Evolutionary conservation across 192 early-diverging fungal species (phyloP), one percentile per base, ranked within the genome.

Genomic region (Entomortierella parvispora): DNA sequence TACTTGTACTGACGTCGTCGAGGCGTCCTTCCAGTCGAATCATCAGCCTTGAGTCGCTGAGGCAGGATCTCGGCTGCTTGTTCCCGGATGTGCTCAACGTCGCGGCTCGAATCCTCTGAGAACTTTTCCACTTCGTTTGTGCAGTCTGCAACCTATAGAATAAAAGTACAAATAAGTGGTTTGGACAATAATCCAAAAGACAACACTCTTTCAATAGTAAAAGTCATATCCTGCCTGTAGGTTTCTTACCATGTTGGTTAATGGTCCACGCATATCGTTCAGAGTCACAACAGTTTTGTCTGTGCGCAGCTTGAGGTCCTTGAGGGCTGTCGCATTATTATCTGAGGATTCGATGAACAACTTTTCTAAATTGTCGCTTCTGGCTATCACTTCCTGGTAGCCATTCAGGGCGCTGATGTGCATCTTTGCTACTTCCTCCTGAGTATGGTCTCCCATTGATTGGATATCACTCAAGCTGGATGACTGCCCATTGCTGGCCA

Each of bases 1-100:
- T 68, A 62, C 15, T 62, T 60, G 40, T 71, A 72, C 26, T 72
- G 49, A 37, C 65, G 70, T 9, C 65, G 63, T 25, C 53, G 17
- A 2, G 69, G 79, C 7, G 79, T 80, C 32, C 49, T 65, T 50
- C 69, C 79, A 31, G 63, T 72, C 3, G 79, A 60, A 34, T 80
- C 69, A 43, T 80, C 79, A 2, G 63, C 64, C 33, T 80, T 71
- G 61, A 68, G 26, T 23, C 60, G 62, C 23, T 29, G 54, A 12
- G 54, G 79, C 15, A 67, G 18, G 26, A 80, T 48, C 14, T 28
- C 47, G 10, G 61, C 65, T 25, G 50, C 23, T 33, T 80, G 69
- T 31, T 68, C 59, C 23, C 65, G 58, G 5, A 54, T 67, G 9
- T 34, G 14, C 1, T 56, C 63, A 33, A 80, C n/a, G 43, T 68